Base-by-base conservation (phyloP, 352 stramenopile genomes). In the Phytophthora brassicae region DNA sequence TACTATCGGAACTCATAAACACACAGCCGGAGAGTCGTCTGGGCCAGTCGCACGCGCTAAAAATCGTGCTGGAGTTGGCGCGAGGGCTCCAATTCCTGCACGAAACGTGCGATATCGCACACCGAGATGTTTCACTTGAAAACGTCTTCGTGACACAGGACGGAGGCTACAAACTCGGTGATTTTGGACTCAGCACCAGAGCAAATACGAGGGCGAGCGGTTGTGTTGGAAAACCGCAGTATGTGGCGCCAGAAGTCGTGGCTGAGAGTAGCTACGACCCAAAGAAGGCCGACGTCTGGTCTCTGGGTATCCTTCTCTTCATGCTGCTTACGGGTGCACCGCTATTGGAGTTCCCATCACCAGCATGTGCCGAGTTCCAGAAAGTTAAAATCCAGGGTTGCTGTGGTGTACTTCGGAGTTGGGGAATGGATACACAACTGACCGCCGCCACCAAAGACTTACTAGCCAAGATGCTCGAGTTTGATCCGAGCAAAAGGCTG, bases 61-160 rank as follows among this genome's bases (percentile, higher is more conserved):
- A 24, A 13, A 61, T 79, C 17, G 39, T 72, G 17, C 57, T 64
- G 20, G 62, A 84, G 16, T 44, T 84, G 39, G 64, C 72, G 0
- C n/a, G 50, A 2, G 77, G 72, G 0, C 52, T 84, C 2, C 42
- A 48, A 1, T 71, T 68, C 45, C 53, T 77, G 43, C 69, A 77
- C 60, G 44, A 63, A 9, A 53, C 28, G 1, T 72, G 64, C 49
- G 65, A 69, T 36, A 36, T 73, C 14, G 64, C 64, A 5, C 79
- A 89, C 51, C 75, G 79, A 3, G 79, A 89, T 56, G 44, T 89
- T 12, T 89, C 77, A n/a, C 68, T 86, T 17, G 79, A 89, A 56
- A 89, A 89, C 65, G 62, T 88, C 16, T 70, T 88, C 16, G 49
- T 88, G 22, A 52, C 58, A 3, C 24, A 43, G n/a, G 59, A 78